Percentiles rank a stretch among this genome's conserved stretches.
Evolutionary conservation across 139 green algal species (phyloP).

Genomic region (Nannochloris sp.): DNA sequence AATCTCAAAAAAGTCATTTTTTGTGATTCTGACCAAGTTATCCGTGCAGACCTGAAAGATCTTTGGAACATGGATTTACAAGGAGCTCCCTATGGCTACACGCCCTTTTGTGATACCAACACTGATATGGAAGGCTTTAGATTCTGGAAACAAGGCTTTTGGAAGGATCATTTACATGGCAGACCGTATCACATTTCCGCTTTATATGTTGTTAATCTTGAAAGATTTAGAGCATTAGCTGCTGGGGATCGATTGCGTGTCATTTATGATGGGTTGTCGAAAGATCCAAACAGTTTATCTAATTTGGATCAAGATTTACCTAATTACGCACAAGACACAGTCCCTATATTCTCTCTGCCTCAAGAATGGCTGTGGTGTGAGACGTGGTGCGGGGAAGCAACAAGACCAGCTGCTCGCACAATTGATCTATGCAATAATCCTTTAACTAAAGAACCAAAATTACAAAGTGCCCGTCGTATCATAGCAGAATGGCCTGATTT

Average conservation of each 20-base stretch:
- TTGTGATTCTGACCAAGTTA: conserved; percentile 92
- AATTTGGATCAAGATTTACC: conserved; percentile 98
- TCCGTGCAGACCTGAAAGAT: conserved; percentile 83
- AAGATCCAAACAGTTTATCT: conserved; percentile 91
- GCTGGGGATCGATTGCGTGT: conserved; percentile 78
- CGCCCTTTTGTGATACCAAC: conserved; percentile 98
- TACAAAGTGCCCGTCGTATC: conserved; percentile 82
- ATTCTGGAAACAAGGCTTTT: conserved; percentile 99
- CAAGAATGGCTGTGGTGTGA: conserved; percentile 99
- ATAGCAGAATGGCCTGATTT: conserved; percentile 83
- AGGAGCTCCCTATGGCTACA: conserved; percentile 89
- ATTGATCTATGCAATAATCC: conserved; percentile 99
- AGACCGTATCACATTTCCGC: conserved; percentile 96
- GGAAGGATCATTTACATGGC: conserved; percentile 86
- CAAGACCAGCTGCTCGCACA: conserved; percentile 70
- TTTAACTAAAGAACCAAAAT: conserved; percentile 99
- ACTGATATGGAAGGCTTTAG: conserved; percentile 92
- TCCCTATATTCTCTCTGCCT: conserved; percentile 86
- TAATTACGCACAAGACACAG: conserved; percentile 94
- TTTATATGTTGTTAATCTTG: conserved; percentile 94
- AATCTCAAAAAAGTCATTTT: conserved; percentile 91
- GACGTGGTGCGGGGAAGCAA: conserved; percentile 95
- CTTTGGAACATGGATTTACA: conserved; percentile 91
- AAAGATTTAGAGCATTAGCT: conserved; percentile 67
- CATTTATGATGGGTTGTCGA: conserved; percentile 89